Conservation (phyloP, 2,329 filamentous ascomycete genomes). For the Lecanicillium sp. region DNA sequence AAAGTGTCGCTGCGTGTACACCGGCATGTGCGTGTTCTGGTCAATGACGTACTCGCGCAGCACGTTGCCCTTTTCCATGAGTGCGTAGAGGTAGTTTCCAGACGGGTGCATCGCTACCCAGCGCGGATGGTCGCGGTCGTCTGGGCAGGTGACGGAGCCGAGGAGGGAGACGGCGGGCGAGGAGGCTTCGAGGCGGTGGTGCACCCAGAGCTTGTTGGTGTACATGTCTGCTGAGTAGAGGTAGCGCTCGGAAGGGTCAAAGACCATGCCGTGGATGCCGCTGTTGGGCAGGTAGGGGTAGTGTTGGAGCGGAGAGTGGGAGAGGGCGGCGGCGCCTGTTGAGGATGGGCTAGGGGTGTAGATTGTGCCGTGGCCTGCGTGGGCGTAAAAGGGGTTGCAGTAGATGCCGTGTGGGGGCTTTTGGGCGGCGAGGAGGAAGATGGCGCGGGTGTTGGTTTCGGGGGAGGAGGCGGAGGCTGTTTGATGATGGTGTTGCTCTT, state of each 20-base stretch:
- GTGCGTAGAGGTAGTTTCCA: slow-evolving; percentile 70
- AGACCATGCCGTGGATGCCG: slow-evolving; percentile 76
- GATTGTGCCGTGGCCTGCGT: slow-evolving; percentile 75
- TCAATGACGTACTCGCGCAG: slow-evolving; percentile 78
- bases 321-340: slow-evolving; percentile 46
- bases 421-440: slow-evolving; percentile 75
- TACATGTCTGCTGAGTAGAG: slow-evolving; percentile 73
- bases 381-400: slow-evolving; percentile 83
- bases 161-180: slow-evolving; percentile 49
- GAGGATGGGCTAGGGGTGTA: slow-evolving; percentile 46
- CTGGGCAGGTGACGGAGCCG: slow-evolving; percentile 64
- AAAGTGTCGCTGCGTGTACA: slow-evolving; percentile 69
- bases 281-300: slow-evolving; percentile 62
- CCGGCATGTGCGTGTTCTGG: slow-evolving; percentile 60
- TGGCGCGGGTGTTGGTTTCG: slow-evolving; percentile 76
- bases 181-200: slow-evolving; percentile 52
- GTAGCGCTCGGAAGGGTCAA: slow-evolving; percentile 57
- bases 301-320: slow-evolving; percentile 60
- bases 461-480: slow-evolving; percentile 58
- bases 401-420: slow-evolving; percentile 76
- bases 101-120: slow-evolving; percentile 81
- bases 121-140: slow-evolving; percentile 66
- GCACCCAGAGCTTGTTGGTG: slow-evolving; percentile 77
- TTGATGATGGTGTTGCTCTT: slow-evolving; percentile 1
- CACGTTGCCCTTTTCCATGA: slow-evolving; percentile 86